A percentile compares a stretch with the other conserved stretches of the same genome.
phyloP scores from a whole-genome alignment of 1,139 yeast genomes.

The Kodamaea arcana region DNA sequence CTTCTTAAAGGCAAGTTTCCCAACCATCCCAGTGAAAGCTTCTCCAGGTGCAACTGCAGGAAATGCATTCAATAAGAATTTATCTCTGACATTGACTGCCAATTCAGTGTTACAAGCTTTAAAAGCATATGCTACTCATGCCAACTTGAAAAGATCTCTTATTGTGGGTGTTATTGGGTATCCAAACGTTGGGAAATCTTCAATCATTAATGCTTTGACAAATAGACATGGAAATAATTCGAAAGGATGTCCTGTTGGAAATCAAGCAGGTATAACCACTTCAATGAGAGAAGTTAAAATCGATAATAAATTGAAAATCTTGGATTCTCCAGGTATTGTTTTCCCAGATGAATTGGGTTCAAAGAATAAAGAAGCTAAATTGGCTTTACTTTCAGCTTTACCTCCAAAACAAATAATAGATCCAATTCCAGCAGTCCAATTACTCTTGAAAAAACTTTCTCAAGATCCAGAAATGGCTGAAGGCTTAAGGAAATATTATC shows the following conservation, averaged over 20 bases:
- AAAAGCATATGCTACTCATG: conserved; percentile 78
- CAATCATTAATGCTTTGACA: conserved; percentile 86
- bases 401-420: conserved; percentile 86
- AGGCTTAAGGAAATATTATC: conserved; percentile 67
- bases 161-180: conserved; percentile 95
- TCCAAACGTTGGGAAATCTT: conserved; percentile 91
- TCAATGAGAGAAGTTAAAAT: conserved; percentile 87
- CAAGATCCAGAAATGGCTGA: conserved; percentile 72
- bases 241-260: conserved; percentile 92
- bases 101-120: conserved; percentile 71
- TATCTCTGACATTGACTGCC: conserved; percentile 72
- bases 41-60: conserved; percentile 51
- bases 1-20: conserved; percentile 77
- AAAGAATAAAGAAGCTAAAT: conserved; percentile 79
- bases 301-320: conserved; percentile 80
- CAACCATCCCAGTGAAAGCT: conserved; percentile 87
- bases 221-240: conserved; percentile 68
- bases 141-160: conserved; percentile 85
- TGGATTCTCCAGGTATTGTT: conserved; percentile 97
- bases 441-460: conserved; percentile 71
- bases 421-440: conserved; percentile 77
- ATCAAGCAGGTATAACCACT: conserved; percentile 96
- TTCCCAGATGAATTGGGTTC: conserved; percentile 70
- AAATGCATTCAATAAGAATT: conserved; percentile 69
- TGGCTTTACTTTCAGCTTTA: conserved; percentile 82